phyloP scores from a whole-genome alignment of 208 protist genomes.

The Entamoeba dispar region DNA sequence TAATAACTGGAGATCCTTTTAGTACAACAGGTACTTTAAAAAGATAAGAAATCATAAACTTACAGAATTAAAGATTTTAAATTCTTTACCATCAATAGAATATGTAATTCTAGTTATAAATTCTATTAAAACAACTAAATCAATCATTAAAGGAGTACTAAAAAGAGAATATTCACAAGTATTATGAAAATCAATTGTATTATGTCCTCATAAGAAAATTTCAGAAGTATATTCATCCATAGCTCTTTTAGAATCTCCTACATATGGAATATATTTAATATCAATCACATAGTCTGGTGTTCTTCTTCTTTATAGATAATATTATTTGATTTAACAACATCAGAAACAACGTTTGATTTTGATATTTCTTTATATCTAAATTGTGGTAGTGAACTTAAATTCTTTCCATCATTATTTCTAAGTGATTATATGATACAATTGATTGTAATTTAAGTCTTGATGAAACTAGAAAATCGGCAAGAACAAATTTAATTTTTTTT shows the following conservation, averaged over 20 bases:
- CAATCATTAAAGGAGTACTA: constrained; percentile 83
- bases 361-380: constrained; percentile 92
- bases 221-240: constrained; percentile 89
- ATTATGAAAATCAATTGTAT: constrained; percentile 78
- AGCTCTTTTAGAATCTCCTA: constrained; percentile 76
- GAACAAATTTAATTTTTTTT: constrained; percentile 92
- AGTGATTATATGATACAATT: constrained; percentile 78
- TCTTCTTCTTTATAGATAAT: constrained; percentile 69
- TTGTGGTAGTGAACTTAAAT: constrained; percentile 56
- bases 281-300: constrained; percentile 89
- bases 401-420: constrained; percentile 96
- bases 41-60: constrained; percentile 75
- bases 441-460: constrained; percentile 66
- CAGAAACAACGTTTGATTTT: constrained; percentile 90
- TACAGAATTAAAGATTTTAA: constrained; percentile 60
- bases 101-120: constrained; percentile 62
- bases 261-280: constrained; percentile 88
- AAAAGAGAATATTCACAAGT: constrained; percentile 92
- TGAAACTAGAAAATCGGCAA: constrained; percentile 84
- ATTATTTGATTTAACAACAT: constrained; percentile 81
- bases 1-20: constrained; percentile 72
- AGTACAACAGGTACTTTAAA: constrained; percentile 60
- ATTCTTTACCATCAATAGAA: constrained; percentile 25
- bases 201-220: constrained; percentile 85
- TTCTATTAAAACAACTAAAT: constrained; percentile 80